Base-by-base conservation (phyloP, 805 yeast genomes). In the Yamadazyma endophytica region DNA sequence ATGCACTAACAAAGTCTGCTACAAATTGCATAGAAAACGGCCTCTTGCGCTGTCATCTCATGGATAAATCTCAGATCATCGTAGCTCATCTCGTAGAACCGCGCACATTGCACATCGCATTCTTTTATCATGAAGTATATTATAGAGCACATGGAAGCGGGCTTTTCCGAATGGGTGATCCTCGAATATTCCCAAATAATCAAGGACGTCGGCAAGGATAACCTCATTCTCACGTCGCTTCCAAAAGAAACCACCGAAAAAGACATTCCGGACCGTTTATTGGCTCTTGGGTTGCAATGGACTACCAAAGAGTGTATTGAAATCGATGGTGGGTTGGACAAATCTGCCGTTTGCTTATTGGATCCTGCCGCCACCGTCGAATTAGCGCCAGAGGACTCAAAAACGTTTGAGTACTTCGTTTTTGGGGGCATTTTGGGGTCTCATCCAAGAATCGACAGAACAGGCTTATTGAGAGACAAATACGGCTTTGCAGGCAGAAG, bases 341-440 rank as follows among this genome's bases (percentile, higher is more conserved):
- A 61, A 26, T 45, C 71, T 6, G 67, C 75, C 26, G 86, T 88
- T 3, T 89, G 97, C 51, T 63, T 90, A 28, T 71, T 92, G 25
- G 98, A 90, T 46, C 98, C 98, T 14, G 75, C 85, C 25, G 97
- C 97, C 0, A 69, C 62, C 13, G 57, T 64, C 13, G 96, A 86
- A 38, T 69, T 90, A 40, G 66, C 61, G 4, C 95, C 97, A 2
- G 66, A 56, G 28, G 98, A 90, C 48, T 58, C 64, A 2, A 50
- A 56, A 1, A 52, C 68, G 24, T 90, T 82, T 49, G 95, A 88
- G 37, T 90, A 82, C 61, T 90, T 90, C 49, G 86, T 92, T 8
- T 90, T 92, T 58, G 98, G 98, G 5, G 98, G 98, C 21, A 92
- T 90, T 32, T 70, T 90, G 28, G 97, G 97, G 3, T 94, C 88